Percentiles rank a stretch among this genome's conserved stretches.
phyloP scores from a whole-genome alignment of 345 rosid genomes.

The Orychophragmus violaceus region DNA sequence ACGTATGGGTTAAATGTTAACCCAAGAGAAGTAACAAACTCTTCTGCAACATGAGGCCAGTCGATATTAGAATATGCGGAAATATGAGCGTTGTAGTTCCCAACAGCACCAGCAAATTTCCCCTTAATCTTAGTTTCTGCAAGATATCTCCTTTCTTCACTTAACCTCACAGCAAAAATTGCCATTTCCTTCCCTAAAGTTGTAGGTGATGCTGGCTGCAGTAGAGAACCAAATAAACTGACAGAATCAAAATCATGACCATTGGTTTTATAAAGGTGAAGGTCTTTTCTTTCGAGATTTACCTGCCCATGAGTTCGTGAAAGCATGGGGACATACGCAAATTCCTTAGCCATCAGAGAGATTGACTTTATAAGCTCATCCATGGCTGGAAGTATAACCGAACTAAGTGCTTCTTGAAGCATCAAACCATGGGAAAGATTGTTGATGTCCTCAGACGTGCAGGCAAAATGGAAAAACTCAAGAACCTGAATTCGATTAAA shows the following conservation, averaged over 20 bases:
- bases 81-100: slow-evolving; percentile 92
- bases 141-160: slow-evolving; percentile 66
- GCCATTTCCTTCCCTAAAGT: slow-evolving; percentile 96
- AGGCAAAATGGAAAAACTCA: slow-evolving; percentile 95
- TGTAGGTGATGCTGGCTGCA: slow-evolving; percentile 94
- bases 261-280: not conserved
- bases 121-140: slow-evolving; percentile 74
- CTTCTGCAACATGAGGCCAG: slow-evolving; percentile 75
- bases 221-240: not conserved
- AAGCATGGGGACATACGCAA: slow-evolving; percentile 78
- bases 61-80: slow-evolving; percentile 66
- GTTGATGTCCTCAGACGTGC: slow-evolving; percentile 95
- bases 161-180: slow-evolving; percentile 78
- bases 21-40: slow-evolving; percentile 82
- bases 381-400: slow-evolving; percentile 66
- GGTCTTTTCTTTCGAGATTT: slow-evolving; percentile 2
- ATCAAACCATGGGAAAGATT: slow-evolving; percentile 89
- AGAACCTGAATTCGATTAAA: slow-evolving; percentile 47
- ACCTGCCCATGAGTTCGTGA: slow-evolving; percentile 99
- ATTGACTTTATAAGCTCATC: slow-evolving; percentile 59
- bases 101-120: slow-evolving; percentile 96
- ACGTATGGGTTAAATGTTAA: slow-evolving; percentile 83
- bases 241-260: not conserved
- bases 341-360: slow-evolving; percentile 53
- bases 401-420: slow-evolving; percentile 64